Evolutionary conservation across 768 basidiomycete genomes (phyloP), one percentile per base, ranked within the genome.

Genomic region (Naganishia vaughanmartiniae): DNA sequence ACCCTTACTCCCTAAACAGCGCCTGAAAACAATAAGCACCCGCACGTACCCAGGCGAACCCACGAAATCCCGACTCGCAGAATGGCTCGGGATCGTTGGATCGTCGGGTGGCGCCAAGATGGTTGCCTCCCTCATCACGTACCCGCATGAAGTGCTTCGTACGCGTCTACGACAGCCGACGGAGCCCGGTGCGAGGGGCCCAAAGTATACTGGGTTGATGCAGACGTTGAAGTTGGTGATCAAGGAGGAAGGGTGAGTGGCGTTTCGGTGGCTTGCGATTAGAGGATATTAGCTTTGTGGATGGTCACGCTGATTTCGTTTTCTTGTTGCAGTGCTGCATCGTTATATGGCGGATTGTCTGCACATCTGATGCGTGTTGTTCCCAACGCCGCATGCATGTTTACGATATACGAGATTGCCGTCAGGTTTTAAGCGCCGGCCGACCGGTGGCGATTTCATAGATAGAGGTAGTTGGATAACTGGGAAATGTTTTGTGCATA

Each of bases 321-420:
- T 48, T 24, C 24, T n/a, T 26, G 56, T 28, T 28, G 14, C 48
- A 73, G 93, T 30, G 87, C 87, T 1, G 85, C 87, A 51, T 87
- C 90, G 4, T 79, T 98, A 24, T 98, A 99, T 76, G 90, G 92
- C 39, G 96, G 96, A 12, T 86, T 99, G 67, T 90, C 89, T 66
- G 93, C 96, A 0, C 96, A 98, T 80, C 85, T 99, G 69, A 89
- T 99, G 87, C 89, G 96, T 60, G 93, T 97, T 69, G 91, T 99
- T 4, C 95, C 95, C 9, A 99, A 99, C 75, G 95, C 95, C 0
- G 90, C 90, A 0, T 91, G 94, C 73, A 97, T 98, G 95, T 99
- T 89, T 83, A 88, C 88, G 72, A 93, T 96, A 77, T 97, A 97
- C 77, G 94, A 98, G 80, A 87, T 89, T 30, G 84, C 71, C 15